These are phyloP conservation scores for Tylopilus plumbeoviolaceoides DNA, from an alignment of 768 basidiomycete species.

Conservation along the genomic window DNA sequence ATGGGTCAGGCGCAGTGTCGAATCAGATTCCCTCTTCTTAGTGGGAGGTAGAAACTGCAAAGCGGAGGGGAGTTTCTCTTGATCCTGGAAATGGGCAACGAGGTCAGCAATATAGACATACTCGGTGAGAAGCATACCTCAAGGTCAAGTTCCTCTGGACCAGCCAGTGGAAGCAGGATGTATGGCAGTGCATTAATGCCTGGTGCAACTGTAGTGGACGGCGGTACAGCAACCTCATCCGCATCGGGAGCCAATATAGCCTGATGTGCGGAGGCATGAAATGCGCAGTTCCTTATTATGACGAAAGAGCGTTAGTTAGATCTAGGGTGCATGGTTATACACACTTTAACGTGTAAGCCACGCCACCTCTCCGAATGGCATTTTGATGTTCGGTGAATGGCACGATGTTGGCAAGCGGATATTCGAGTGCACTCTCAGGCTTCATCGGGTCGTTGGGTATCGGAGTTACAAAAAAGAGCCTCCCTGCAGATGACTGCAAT, in stretches of 20 bases:
- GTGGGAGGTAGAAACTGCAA: constrained; percentile 85
- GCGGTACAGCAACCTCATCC: constrained; percentile 49
- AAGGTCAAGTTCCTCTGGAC: constrained; percentile 91
- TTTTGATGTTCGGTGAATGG: constrained; percentile 89
- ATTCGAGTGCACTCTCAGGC: constrained; percentile 52
- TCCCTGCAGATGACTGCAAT: constrained; percentile 64
- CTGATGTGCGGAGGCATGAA: constrained; percentile 62
- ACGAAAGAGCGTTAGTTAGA: constrained; percentile 8
- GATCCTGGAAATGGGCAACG: constrained; percentile 52
- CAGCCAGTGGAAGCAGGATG: constrained; percentile 86
- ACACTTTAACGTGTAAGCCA: constrained; percentile 84
- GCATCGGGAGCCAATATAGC: constrained; percentile 69
- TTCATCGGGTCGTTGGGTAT: constrained; percentile 47
- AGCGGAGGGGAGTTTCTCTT: constrained; percentile 78
- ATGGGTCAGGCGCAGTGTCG: constrained; percentile 70
- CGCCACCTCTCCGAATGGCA: constrained; percentile 81
- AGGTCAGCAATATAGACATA: neutral
- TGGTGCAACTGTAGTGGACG: constrained; percentile 54
- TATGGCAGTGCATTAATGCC: constrained; percentile 85
- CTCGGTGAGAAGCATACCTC: constrained; percentile 50
- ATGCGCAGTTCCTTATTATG: constrained; percentile 67
- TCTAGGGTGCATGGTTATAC: constrained; percentile 12
- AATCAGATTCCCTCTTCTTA: constrained; percentile 80
- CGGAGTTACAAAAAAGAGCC: constrained; percentile 77
- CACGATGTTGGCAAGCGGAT: constrained; percentile 77